These are phyloP conservation scores for Elsinoe australis DNA, from an alignment of 2,329 filamentous ascomycete genomes.

Conservation along the genomic window DNA sequence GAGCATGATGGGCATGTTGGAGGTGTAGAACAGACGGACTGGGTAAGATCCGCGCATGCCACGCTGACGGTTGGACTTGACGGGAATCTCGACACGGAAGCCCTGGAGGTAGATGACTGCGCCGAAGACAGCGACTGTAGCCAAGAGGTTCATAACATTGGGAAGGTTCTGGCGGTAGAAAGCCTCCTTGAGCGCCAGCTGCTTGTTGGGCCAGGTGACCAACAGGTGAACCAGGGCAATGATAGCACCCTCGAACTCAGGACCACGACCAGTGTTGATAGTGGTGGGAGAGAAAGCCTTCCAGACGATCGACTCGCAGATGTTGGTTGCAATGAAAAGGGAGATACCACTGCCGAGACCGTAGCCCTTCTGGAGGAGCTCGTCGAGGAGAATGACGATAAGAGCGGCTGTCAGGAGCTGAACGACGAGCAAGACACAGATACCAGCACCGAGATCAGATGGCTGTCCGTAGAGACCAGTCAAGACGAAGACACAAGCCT, in stretches of 20 bases:
- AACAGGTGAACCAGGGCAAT: constrained; percentile 97
- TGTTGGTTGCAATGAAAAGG: constrained; percentile 99
- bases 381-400: constrained; percentile 97
- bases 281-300: constrained; percentile 99
- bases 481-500: constrained; percentile 96
- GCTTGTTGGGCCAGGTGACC: constrained; percentile 99
- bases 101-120: constrained; percentile 81
- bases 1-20: constrained; percentile 99
- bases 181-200: constrained; percentile 92
- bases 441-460: constrained; percentile 91
- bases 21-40: constrained; percentile 98
- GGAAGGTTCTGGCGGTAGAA: constrained; percentile 99
- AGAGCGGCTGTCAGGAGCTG: constrained; percentile 96
- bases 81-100: constrained; percentile 98
- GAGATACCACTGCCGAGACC: constrained; percentile 97
- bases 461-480: constrained; percentile 96
- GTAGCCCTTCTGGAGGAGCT: constrained; percentile 98
- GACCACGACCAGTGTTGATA: constrained; percentile 97
- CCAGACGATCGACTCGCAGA: constrained; percentile 99
- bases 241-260: constrained; percentile 97
- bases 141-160: constrained; percentile 97
- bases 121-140: constrained; percentile 87
- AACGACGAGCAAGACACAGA: constrained; percentile 95
- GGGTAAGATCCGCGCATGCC: constrained; percentile 97
- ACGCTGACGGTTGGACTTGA: constrained; percentile 98